These are phyloP conservation scores for Xanthoconium purpureum DNA, from an alignment of 768 basidiomycete species.

Conservation along the genomic window DNA sequence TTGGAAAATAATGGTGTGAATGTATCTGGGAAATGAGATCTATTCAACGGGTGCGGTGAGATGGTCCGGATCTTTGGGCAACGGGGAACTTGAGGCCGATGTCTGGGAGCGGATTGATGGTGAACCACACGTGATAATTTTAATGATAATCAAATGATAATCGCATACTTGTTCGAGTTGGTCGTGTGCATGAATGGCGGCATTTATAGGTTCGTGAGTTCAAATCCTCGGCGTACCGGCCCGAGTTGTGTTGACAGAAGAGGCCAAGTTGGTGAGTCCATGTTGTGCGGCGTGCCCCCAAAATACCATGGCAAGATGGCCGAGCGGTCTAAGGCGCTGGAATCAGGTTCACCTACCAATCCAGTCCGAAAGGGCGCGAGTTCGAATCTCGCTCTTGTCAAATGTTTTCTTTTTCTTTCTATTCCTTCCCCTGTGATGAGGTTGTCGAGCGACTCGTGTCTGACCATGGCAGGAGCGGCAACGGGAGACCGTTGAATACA, in stretches of 20 bases:
- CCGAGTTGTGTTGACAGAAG: too few relatives aligned
- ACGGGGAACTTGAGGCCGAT: not conserved
- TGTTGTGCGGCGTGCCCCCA: too few relatives aligned
- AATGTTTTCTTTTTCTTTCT: slow-evolving; percentile 4
- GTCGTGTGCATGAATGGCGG: not conserved
- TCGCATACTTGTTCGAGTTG: not conserved
- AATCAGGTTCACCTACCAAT: slow-evolving; percentile 38
- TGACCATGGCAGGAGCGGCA: too few relatives aligned
- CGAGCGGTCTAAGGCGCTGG: slow-evolving; percentile 62
- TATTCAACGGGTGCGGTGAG: not conserved
- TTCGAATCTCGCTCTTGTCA: slow-evolving; percentile 40
- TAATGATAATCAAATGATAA: too few relatives aligned
- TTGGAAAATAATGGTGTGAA: not conserved
- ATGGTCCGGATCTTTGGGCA: not conserved
- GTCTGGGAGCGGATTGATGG: too few relatives aligned
- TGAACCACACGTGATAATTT: too few relatives aligned
- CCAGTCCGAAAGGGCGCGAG: slow-evolving; percentile 34
- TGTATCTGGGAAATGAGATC: not conserved
- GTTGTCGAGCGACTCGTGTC: too few relatives aligned
- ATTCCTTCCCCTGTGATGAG: too few relatives aligned
- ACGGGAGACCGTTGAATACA: too few relatives aligned
- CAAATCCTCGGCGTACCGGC: too few relatives aligned
- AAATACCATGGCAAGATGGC: slow-evolving; percentile 39
- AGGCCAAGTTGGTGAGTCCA: too few relatives aligned
- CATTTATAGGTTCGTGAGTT: too few relatives aligned